These are phyloP conservation scores for Cystofilobasidium capitatum DNA, from an alignment of 768 basidiomycete species.

Conservation along the genomic window DNA sequence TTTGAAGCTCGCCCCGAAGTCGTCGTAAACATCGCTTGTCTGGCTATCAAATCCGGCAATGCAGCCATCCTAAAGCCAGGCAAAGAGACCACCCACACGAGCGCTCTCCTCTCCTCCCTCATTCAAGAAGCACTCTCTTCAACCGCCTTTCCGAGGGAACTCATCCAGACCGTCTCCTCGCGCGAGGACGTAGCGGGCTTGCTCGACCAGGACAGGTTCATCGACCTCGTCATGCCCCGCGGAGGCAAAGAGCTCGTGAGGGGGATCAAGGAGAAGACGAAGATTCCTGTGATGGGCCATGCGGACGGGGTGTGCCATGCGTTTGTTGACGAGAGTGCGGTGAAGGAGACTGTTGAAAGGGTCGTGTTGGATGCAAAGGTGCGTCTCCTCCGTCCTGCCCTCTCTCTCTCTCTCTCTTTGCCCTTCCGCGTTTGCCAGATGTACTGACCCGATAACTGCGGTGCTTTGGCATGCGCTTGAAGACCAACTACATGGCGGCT, in stretches of 20 bases:
- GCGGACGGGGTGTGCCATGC: conserved; percentile 91
- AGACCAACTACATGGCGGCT: conserved; percentile 91
- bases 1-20: conserved; percentile 97
- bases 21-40: conserved; percentile 87
- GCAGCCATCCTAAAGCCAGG: conserved; percentile 96
- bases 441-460: background rate
- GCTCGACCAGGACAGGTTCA: conserved; percentile 76
- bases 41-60: conserved; percentile 93
- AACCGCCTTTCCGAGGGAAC: conserved; percentile 63
- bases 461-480: background rate
- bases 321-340: conserved; percentile 75
- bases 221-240: conserved; percentile 92
- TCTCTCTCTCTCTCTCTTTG: background rate
- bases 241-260: conserved; percentile 84
- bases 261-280: conserved; percentile 77
- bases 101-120: conserved; percentile 61
- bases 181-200: conserved; percentile 81
- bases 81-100: conserved; percentile 80
- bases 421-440: background rate
- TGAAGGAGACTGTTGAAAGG: conserved; percentile 65
- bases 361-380: conserved; percentile 89
- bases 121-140: conserved; percentile 67
- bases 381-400: conserved; percentile 24
- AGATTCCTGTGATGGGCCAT: conserved; percentile 98
- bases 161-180: conserved; percentile 85